Evolutionary conservation across 345 rosid species (phyloP), one percentile per base, ranked within the genome.

Genomic region (Theobroma cacao): DNA sequence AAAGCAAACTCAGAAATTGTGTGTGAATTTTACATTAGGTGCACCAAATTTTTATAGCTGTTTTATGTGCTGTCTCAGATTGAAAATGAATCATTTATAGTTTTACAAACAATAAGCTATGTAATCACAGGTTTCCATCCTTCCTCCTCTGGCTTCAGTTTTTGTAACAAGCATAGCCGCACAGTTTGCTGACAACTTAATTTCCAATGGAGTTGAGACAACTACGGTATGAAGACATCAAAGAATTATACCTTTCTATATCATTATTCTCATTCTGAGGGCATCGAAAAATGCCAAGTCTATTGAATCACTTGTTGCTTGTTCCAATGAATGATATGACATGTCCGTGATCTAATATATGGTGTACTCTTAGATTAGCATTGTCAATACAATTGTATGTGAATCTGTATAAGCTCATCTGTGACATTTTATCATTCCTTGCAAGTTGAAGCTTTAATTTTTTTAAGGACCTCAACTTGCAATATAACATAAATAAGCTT

Each of bases 101-200:
- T 28, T 40, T 69, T 47, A 69, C 58, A 47, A 69, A 47, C 74
- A 8, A 17, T 28, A 47, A 8, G 41, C 58, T 43, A 41, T 43
- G 10, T 70, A 48, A 43, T 50, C 11, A 69, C 92, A 95, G 99
- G 98, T 95, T 75, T 95, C 99, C 34, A 89, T 95, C 90, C 99
- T 95, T 84, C 99, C 99, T 75, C 97, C 99, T 34, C 79, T 93
- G 82, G 95, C 98, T 85, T 95, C 98, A 38, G 72, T 91, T 82
- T 84, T 95, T 5, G 94, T 93, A 76, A 90, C 94, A 36, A 91
- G 85, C 78, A 53, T 90, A 65, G 99, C 97, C 65, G 82, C 99
- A 71, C 99, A 93, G 74, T 68, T 90, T 66, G 97, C 99, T 50
- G 99, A 95, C 85, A 87, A 85, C 81, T 88, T 93, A 78, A 95